phyloP scores from a whole-genome alignment of 2,329 filamentous ascomycete genomes.

The Exophiala xenobiotica region DNA sequence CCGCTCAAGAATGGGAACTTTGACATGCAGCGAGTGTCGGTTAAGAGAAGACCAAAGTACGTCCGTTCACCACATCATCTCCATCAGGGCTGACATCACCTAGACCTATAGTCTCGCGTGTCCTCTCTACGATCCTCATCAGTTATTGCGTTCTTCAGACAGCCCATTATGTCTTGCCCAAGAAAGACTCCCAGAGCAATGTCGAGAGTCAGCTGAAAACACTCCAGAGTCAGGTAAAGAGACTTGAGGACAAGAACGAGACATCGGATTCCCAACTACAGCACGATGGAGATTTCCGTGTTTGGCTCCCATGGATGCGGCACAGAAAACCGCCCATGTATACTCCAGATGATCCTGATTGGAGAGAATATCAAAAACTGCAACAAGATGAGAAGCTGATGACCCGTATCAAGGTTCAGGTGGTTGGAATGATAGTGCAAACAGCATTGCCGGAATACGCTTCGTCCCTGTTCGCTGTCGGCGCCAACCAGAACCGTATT shows the following conservation, averaged over 20 bases:
- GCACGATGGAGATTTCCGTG: slow-evolving; percentile 8
- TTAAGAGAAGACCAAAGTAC: slow-evolving; percentile 24
- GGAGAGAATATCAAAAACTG: slow-evolving; percentile 25
- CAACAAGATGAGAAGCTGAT: slow-evolving; percentile 24
- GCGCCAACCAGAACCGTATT: neutral
- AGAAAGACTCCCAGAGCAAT: slow-evolving; percentile 2
- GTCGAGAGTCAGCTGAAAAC: neutral
- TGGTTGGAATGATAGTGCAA: slow-evolving; percentile 11
- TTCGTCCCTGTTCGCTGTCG: neutral
- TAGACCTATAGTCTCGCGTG: slow-evolving; percentile 21
- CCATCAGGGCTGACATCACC: slow-evolving; percentile 1
- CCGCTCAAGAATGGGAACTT: slow-evolving; percentile 25
- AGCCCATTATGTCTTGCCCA: slow-evolving; percentile 8
- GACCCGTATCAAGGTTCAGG: slow-evolving; percentile 14
- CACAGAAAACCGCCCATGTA: slow-evolving; percentile 10
- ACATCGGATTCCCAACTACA: neutral
- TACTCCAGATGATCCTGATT: slow-evolving; percentile 25
- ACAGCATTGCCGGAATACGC: neutral
- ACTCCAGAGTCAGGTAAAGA: too few relatives aligned
- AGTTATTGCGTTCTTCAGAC: slow-evolving; percentile 24
- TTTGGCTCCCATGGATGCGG: slow-evolving; percentile 29
- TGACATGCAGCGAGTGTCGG: slow-evolving; percentile 25
- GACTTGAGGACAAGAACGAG: neutral
- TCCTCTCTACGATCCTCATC: slow-evolving; percentile 25
- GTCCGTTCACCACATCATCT: neutral